Percentiles rank a stretch among this genome's conserved stretches.
Evolutionary conservation across 2,329 filamentous ascomycete species (phyloP).

Genomic region (Arthrobotrys conoides): DNA sequence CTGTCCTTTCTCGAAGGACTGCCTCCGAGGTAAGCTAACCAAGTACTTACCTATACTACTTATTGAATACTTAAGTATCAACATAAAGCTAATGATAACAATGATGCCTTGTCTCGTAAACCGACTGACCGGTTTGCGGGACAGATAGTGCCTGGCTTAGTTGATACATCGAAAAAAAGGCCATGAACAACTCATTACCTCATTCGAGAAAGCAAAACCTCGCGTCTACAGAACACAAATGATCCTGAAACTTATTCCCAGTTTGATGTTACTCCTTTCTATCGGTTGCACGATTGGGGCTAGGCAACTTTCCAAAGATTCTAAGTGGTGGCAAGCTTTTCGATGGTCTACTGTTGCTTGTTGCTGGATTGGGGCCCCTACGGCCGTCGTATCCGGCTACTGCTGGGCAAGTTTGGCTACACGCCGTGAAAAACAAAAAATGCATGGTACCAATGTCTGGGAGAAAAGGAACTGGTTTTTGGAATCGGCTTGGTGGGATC

Average conservation of each 20-base stretch:
- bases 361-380: no score
- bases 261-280: not conserved
- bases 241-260: not conserved
- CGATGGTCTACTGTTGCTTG: not conserved
- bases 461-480: no score
- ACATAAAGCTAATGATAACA: no score
- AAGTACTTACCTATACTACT: no score
- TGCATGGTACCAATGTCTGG: no score
- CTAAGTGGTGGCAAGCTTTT: not conserved
- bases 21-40: not conserved
- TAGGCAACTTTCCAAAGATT: not conserved
- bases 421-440: no score
- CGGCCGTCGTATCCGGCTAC: no score
- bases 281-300: not conserved
- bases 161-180: slow-evolving; percentile 1
- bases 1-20: slow-evolving; percentile 3
- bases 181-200: not conserved
- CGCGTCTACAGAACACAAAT: not conserved
- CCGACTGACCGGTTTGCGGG: not conserved
- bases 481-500: no score
- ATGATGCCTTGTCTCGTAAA: not conserved
- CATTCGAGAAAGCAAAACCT: not conserved
- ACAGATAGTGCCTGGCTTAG: no score
- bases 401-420: no score
- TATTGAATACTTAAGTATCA: not conserved